Conservation (phyloP, 352 stramenopile species). For the Globisporangium acanthophoron region DNA sequence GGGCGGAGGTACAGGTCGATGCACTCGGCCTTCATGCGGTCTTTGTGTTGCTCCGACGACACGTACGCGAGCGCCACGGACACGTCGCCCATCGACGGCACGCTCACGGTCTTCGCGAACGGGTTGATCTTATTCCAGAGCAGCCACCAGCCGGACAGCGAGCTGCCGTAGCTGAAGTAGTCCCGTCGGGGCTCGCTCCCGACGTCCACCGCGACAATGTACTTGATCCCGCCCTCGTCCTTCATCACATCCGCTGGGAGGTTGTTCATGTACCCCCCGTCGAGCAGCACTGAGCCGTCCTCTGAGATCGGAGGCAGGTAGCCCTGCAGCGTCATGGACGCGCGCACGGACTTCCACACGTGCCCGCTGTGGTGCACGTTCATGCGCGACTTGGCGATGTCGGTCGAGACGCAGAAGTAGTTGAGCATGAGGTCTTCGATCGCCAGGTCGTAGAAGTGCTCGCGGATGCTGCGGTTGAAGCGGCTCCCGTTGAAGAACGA, state of each 20-base stretch:
- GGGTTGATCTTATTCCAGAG: slow-evolving; percentile 90
- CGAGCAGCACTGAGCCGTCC: slow-evolving; percentile 79
- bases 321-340: slow-evolving; percentile 89
- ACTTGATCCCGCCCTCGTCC: slow-evolving; percentile 84
- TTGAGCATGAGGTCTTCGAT: slow-evolving; percentile 91
- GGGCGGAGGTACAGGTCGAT: slow-evolving; percentile 88
- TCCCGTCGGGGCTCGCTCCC: slow-evolving; percentile 69
- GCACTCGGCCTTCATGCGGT: slow-evolving; percentile 76
- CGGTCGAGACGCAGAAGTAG: slow-evolving; percentile 91
- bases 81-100: slow-evolving; percentile 92
- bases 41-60: slow-evolving; percentile 87
- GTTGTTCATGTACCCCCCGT: slow-evolving; percentile 94
- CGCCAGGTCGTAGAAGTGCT: slow-evolving; percentile 66
- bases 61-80: slow-evolving; percentile 86
- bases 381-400: slow-evolving; percentile 88
- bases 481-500: slow-evolving; percentile 85
- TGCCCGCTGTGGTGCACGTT: slow-evolving; percentile 81
- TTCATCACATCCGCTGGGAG: slow-evolving; percentile 90
- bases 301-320: slow-evolving; percentile 90
- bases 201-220: slow-evolving; percentile 89
- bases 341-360: slow-evolving; percentile 89
- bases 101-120: slow-evolving; percentile 80
- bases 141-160: slow-evolving; percentile 87
- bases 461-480: slow-evolving; percentile 78
- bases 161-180: slow-evolving; percentile 77